Base-by-base conservation (phyloP, 1,139 yeast genomes). In the Candida tropicalis region DNA sequence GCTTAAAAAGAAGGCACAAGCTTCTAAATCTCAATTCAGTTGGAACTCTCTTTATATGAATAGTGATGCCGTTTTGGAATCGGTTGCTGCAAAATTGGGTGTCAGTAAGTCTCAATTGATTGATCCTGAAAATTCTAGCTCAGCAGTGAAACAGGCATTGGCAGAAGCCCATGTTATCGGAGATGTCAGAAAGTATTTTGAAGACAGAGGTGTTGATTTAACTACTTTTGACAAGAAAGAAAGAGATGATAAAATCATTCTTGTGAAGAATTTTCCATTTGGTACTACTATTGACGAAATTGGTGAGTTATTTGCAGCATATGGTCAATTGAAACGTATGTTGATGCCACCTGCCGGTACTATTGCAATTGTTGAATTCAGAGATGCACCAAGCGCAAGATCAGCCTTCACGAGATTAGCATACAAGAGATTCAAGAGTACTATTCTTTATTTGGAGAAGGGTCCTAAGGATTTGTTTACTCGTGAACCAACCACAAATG, bases 271-370 rank as follows among this genome's bases (percentile, higher is more conserved):
- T 63, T 86, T 93, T 58, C 95, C 97, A 8, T 87, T 72, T 60
- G 96, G 95, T 17, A 90, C 97, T 1, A 80, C 87, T 0, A 70
- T 77, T 16, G 87, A 81, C 44, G 98, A 93, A 56, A 65, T 93
- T 33, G 84, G 90, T 15, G 97, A 88, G 49, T 59, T 91, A 54
- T 93, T 95, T 57, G 66, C 84, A 1, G 84, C 83, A 38, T 83
- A 79, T 63, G 99, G 99, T 38, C 86, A 85, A 50, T 60, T 95
- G 29, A 82, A 81, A 52, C 78, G 97, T 57, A 73, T 90, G 26
- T 66, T 95, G 48, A 87, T 95, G 90, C 99, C 99, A 12, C 96
- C 97, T 17, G 88, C 96, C 17, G 98, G 98, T 12, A 91, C 97
- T 0, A 90, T 93, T 57, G 98, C 98, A 4, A 86, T 93, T 59